Base-by-base conservation (phyloP, 192 early-diverging fungal genomes). In the Kickxella alabastrina region DNA sequence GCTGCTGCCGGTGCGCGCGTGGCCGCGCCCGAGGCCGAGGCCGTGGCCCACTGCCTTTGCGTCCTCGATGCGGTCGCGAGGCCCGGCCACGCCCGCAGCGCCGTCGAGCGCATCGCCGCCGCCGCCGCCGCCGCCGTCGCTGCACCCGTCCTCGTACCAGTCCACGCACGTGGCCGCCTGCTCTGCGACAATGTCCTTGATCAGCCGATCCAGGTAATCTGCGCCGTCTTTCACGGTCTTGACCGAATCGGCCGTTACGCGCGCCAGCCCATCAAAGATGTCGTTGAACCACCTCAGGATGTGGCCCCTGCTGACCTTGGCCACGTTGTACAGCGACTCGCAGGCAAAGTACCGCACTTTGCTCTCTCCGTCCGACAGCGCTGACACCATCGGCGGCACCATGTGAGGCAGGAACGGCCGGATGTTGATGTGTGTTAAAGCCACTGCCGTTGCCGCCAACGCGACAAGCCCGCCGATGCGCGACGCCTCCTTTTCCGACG, bases 341-440 rank as follows among this genome's bases (percentile, higher is more conserved):
- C 93, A 97, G 2, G 97, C 95, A 83, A 96, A 99, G 79, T 98
- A 99, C 24, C 95, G 82, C 36, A 98, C 93, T 12, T 90, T 80
- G 23, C 85, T 84, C 64, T 99, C 97, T 46, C 86, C 91, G 62
- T 99, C 93, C 4, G 79, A 67, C 50, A 98, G 88, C 51, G 94
- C 97, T 23, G 92, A 80, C 3, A 99, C 83, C 15, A 98, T 92
- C 2, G 97, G 97, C 14, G 92, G 92, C 3, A 97, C 85, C 51
- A 99, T 92, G 13, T 77, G 80, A 29, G 82, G 80, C 10, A 96
- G 62, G 43, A 88, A 85, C 14, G 62, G 61, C 6, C 80, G 62
- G 19, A 89, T 82, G 15, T 76, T 70, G 65, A 90, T 83, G n/a
- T 81, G 78, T 17, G 85, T 91, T 5, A 97, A 68, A 1, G 95